phyloP scores from a whole-genome alignment of 1,284 basidiomycete species.

The Ceratobasidium papillatum region DNA sequence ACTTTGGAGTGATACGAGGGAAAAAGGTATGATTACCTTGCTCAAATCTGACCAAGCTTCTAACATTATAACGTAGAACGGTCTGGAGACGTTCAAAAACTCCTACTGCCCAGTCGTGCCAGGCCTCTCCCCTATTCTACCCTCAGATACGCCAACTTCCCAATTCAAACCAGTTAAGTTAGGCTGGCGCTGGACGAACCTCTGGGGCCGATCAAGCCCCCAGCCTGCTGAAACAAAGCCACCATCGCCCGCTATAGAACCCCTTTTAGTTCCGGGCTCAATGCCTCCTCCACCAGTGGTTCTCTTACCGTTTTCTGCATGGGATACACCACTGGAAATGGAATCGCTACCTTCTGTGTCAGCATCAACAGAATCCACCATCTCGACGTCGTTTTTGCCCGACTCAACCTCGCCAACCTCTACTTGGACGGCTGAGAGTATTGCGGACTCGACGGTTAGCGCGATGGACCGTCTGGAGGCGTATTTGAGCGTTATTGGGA shows the following conservation, averaged over 20 bases:
- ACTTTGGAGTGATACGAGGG: not conserved
- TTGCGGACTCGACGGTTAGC: not conserved
- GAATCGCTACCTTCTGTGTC: not conserved
- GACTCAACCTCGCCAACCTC: not conserved
- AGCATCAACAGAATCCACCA: not conserved
- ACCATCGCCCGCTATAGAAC: not conserved
- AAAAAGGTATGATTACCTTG: not conserved
- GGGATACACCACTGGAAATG: not conserved
- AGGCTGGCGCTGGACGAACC: conserved; percentile 1
- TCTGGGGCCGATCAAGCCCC: not conserved
- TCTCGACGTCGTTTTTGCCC: not conserved
- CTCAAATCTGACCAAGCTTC: not conserved
- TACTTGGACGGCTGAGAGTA: not conserved
- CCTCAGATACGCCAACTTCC: not conserved
- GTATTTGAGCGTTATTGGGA: conserved; percentile 31
- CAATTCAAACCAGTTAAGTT: not conserved
- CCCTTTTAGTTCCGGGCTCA: not conserved
- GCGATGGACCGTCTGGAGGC: conserved; percentile 25
- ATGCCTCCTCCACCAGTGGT: not conserved
- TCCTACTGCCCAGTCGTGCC: conserved; percentile 5
- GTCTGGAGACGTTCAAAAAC: not conserved
- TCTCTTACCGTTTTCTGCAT: not conserved
- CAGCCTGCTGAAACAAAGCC: not conserved
- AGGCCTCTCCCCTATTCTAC: not conserved
- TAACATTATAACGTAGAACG: not conserved